phyloP scores from a whole-genome alignment of 2,329 filamentous ascomycete genomes.

The Sarocladium oryzae region DNA sequence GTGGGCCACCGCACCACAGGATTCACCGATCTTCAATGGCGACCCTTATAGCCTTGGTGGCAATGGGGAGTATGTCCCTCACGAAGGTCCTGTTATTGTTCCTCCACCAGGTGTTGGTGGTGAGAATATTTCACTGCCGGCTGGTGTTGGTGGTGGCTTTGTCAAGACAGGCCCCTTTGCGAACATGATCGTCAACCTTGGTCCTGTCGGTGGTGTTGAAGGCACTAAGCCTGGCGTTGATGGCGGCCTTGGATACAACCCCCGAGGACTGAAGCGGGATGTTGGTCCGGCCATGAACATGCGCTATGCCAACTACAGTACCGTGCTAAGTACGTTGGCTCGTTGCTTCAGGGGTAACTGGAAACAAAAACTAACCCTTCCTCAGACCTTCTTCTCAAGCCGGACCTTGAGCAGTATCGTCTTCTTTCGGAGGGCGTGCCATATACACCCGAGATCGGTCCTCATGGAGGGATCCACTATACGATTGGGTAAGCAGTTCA shows the following conservation, averaged over 20 bases:
- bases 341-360: neutral
- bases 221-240: slow-evolving; percentile 15
- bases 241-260: slow-evolving; percentile 29
- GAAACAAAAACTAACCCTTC: neutral
- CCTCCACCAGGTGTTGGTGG: slow-evolving; percentile 21
- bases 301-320: slow-evolving; percentile 24
- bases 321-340: slow-evolving; percentile 12
- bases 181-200: slow-evolving; percentile 29
- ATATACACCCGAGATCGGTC: slow-evolving; percentile 22
- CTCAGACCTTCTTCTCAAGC: slow-evolving; percentile 23
- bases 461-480: slow-evolving; percentile 24
- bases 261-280: slow-evolving; percentile 26
- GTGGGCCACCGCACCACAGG: slow-evolving; percentile 34
- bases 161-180: slow-evolving; percentile 38
- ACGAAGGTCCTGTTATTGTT: slow-evolving; percentile 23
- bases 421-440: slow-evolving; percentile 27
- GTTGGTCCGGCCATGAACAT: slow-evolving; percentile 22
- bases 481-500: slow-evolving; percentile 17
- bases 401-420: slow-evolving; percentile 27
- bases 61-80: slow-evolving; percentile 32
- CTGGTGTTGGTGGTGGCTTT: slow-evolving; percentile 45
- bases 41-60: slow-evolving; percentile 38
- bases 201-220: slow-evolving; percentile 21
- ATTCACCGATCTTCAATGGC: slow-evolving; percentile 47
- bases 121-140: slow-evolving; percentile 14